Evolutionary conservation across 164 flowering plant species (phyloP).

Genomic region (Vitis riparia): DNA sequence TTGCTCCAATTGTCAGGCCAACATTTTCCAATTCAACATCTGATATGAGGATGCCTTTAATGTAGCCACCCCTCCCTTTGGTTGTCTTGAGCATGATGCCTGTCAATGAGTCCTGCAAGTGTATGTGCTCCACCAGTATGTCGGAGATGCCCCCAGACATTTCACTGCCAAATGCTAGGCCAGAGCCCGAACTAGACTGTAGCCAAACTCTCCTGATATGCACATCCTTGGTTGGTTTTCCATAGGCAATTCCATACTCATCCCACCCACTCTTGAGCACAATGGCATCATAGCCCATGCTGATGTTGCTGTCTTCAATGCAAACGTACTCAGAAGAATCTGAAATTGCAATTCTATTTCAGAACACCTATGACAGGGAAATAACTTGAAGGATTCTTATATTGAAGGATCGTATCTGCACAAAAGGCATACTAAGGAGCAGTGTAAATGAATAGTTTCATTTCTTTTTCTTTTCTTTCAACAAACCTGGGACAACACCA

Average conservation of each 20-base stretch:
- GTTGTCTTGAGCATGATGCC: slow-evolving; percentile 56
- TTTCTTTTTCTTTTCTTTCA: too few species aligned
- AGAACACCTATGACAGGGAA: too few species aligned
- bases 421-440: too few species aligned
- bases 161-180: slow-evolving; percentile 66
- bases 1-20: slow-evolving; percentile 36
- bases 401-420: too few species aligned
- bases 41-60: slow-evolving; percentile 41
- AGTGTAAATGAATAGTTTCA: too few species aligned
- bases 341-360: slow-evolving; percentile 21
- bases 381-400: too few species aligned
- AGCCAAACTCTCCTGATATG: slow-evolving; percentile 44
- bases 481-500: slow-evolving; percentile 73
- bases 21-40: slow-evolving; percentile 46
- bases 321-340: slow-evolving; percentile 65
- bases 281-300: slow-evolving; percentile 61
- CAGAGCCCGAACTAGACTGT: slow-evolving; percentile 49
- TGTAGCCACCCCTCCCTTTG: slow-evolving; percentile 62
- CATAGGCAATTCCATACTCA: slow-evolving; percentile 66
- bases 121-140: slow-evolving; percentile 39
- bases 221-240: slow-evolving; percentile 48
- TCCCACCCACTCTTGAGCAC: slow-evolving; percentile 83
- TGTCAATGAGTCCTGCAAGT: slow-evolving; percentile 32
- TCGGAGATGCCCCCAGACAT: slow-evolving; percentile 80
- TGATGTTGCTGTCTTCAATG: slow-evolving; percentile 67